phyloP scores from a whole-genome alignment of 768 basidiomycete genomes.

The Obba rivulosa region DNA sequence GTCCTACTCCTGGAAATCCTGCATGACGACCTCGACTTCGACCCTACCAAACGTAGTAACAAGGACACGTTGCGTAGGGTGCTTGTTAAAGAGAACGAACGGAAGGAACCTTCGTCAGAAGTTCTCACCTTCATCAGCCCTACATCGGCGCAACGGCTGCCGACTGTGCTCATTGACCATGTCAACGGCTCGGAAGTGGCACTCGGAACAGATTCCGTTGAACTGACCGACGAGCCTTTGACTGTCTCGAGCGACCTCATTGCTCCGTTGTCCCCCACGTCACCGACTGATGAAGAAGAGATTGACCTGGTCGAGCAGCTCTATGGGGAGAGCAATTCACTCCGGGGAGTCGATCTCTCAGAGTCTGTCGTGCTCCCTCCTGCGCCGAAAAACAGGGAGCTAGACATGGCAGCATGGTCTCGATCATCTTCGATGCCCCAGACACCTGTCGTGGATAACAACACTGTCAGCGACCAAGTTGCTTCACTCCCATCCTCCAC shows the following conservation, averaged over 20 bases:
- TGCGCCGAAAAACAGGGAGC: conserved; percentile 81
- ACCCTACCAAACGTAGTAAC: conserved; percentile 77
- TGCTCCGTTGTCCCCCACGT: conserved; percentile 2
- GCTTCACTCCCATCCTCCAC: conserved; percentile 9
- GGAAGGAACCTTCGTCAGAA: conserved; percentile 53
- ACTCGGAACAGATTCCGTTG: conserved; percentile 20
- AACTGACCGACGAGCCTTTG: conserved; percentile 9
- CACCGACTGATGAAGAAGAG: conserved; percentile 64
- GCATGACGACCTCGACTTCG: conserved; percentile 87
- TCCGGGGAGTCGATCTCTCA: conserved; percentile 75
- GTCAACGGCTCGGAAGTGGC: conserved; percentile 17
- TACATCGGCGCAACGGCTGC: background rate
- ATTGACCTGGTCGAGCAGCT: conserved; percentile 96
- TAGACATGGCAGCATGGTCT: conserved; percentile 85
- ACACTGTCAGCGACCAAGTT: background rate
- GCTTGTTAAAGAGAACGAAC: conserved; percentile 58
- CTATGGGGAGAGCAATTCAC: conserved; percentile 72
- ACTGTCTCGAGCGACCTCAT: background rate
- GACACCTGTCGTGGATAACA: conserved; percentile 36
- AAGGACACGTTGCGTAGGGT: conserved; percentile 80
- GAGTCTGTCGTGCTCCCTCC: conserved; percentile 82
- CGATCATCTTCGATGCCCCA: conserved; percentile 42
- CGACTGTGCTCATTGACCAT: background rate
- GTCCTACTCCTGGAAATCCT: conserved; percentile 90
- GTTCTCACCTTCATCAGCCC: conserved; percentile 29